Evolutionary conservation across 78 protist species (phyloP), one percentile per base, ranked within the genome.

Genomic region (Pelomyxa schiedti): DNA sequence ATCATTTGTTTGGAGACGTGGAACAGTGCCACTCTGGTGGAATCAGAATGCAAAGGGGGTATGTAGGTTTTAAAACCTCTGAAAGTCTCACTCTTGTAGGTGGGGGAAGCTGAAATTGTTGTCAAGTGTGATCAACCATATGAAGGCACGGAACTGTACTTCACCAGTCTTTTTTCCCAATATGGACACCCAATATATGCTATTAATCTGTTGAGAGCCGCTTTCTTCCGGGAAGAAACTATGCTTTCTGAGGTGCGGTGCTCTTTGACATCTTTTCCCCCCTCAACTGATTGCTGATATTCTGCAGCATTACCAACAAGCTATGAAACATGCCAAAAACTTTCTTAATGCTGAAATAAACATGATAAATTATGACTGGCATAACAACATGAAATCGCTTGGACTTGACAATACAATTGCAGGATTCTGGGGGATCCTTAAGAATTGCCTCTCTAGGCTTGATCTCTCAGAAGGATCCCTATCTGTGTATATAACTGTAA

Each of bases 21-120:
- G 70, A 39, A 66, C 70, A 1, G 70, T 66, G 37, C 70, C 70
- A 16, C 8, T 66, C 3, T 66, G 70, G 70, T 66, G 70, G 70
- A 3, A 4, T 9, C 5, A 22, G 52, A n/a, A 66, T 4, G 30
- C 37, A 3, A n/a, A 3, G 30, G 37, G 37, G 2, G 32, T n/a
- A n/a, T n/a, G n/a, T n/a, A n/a, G n/a, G n/a, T n/a, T n/a, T n/a
- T n/a, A n/a, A n/a, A n/a, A n/a, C n/a, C n/a, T n/a, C n/a, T n/a
- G n/a, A n/a, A n/a, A n/a, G n/a, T n/a, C n/a, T n/a, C n/a, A n/a
- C n/a, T n/a, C n/a, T n/a, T n/a, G n/a, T n/a, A n/a, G n/a, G n/a
- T 47, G 32, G 58, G 5, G 30, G 37, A 24, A 5, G 5, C 70
- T 4, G 32, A 24, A 22, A 6, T 5, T 41, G 5, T 4, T 41